These are phyloP conservation scores for Hypomyces perniciosus DNA, from an alignment of 2,329 filamentous ascomycete species.

Conservation along the genomic window DNA sequence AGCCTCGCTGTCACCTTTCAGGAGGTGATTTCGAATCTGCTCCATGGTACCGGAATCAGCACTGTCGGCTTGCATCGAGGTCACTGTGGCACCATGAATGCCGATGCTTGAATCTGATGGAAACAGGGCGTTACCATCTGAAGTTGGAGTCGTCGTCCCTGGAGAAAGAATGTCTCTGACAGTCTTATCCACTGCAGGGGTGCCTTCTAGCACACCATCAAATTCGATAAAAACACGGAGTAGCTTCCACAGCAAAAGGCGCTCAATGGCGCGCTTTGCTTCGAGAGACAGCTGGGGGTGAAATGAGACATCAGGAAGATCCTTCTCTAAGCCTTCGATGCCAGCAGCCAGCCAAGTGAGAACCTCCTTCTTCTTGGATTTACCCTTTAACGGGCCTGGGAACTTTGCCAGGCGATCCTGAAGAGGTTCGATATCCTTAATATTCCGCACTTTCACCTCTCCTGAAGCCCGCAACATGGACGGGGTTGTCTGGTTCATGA, in stretches of 20 bases:
- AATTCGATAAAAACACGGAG: conserved; percentile 75
- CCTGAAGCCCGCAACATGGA: conserved; percentile 79
- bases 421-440: conserved; percentile 67
- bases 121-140: conserved; percentile 22
- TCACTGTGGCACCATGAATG: conserved; percentile 21
- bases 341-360: conserved; percentile 71
- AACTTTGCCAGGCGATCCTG: conserved; percentile 72
- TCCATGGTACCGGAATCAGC: conserved; percentile 65
- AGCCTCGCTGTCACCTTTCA: conserved; percentile 79
- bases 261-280: conserved; percentile 71
- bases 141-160: conserved; percentile 25
- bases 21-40: conserved; percentile 64
- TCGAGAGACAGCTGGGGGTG: conserved; percentile 48
- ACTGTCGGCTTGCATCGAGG: conserved; percentile 53
- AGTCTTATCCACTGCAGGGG: conserved; percentile 62
- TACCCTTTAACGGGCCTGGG: conserved; percentile 81
- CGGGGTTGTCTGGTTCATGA: conserved; percentile 63
- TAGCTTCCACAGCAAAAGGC: conserved; percentile 81
- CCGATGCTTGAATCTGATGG: conserved; percentile 20
- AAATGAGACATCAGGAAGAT: conserved; percentile 42
- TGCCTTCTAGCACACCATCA: conserved; percentile 76
- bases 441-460: conserved; percentile 69
- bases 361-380: conserved; percentile 93
- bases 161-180: conserved; percentile 71
- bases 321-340: conserved; percentile 67